phyloP scores from a whole-genome alignment of 805 yeast species.

The Kockiozyma suomiensis region DNA sequence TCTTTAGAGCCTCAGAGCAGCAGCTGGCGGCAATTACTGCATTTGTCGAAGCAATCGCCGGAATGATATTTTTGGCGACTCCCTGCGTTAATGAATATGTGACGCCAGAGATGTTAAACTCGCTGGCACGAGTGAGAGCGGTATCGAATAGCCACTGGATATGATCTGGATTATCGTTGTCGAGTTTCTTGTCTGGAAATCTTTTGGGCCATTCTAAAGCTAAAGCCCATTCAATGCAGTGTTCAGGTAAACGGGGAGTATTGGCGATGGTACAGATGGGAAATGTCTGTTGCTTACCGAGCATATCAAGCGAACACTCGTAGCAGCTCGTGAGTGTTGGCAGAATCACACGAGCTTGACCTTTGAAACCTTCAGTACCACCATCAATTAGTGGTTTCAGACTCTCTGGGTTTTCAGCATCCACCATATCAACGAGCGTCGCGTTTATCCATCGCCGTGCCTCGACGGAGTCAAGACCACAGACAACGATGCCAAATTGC shows the following conservation, averaged over 20 bases:
- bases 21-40: conserved; percentile 82
- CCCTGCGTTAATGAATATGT: conserved; percentile 75
- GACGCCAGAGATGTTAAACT: conserved; percentile 70
- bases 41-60: conserved; percentile 92
- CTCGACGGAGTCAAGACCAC: conserved; percentile 87
- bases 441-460: conserved; percentile 90
- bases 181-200: conserved; percentile 53
- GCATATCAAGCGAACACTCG: conserved; percentile 83
- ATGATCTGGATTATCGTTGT: conserved; percentile 69
- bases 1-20: conserved; percentile 81
- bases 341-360: conserved; percentile 83
- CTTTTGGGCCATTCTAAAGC: conserved; percentile 69
- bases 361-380: conserved; percentile 89
- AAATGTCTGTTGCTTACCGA: conserved; percentile 60
- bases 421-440: conserved; percentile 65
- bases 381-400: conserved; percentile 82
- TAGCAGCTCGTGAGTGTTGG: conserved; percentile 89
- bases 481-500: conserved; percentile 70
- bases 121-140: conserved; percentile 61
- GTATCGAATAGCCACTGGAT: conserved; percentile 62
- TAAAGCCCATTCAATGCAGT: conserved; percentile 89
- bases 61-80: conserved; percentile 87
- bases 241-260: conserved; percentile 92
- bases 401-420: conserved; percentile 49
- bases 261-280: conserved; percentile 95